phyloP scores from a whole-genome alignment of 108 stramenopile species.

The Nitzschia sp. region DNA sequence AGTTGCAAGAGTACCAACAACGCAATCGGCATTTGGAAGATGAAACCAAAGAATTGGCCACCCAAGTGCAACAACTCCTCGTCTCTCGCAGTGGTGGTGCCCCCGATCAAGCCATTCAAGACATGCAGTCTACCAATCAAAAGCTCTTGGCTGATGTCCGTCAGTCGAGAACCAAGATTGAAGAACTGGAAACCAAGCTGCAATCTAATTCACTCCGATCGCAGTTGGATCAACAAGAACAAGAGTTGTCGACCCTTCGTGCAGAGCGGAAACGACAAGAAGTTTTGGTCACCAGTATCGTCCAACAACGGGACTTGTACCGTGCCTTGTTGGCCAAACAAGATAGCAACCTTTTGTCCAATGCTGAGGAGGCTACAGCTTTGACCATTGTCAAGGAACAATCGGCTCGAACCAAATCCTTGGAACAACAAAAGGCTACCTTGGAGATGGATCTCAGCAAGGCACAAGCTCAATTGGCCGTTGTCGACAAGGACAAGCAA shows the following conservation, averaged over 20 bases:
- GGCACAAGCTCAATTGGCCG: slow-evolving; percentile 47
- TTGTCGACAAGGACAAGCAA: slow-evolving; percentile 50
- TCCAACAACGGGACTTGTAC: slow-evolving; percentile 86
- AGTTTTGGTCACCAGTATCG: slow-evolving; percentile 69
- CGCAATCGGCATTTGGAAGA: slow-evolving; percentile 44
- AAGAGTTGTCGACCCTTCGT: slow-evolving; percentile 53
- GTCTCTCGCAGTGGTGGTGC: slow-evolving; percentile 31
- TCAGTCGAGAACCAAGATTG: slow-evolving; percentile 46
- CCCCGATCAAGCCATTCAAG: slow-evolving; percentile 33
- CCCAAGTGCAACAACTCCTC: slow-evolving; percentile 80
- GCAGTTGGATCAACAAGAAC: slow-evolving; percentile 52
- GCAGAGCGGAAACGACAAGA: slow-evolving; percentile 77
- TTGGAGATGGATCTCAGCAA: slow-evolving; percentile 53
- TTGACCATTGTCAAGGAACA: slow-evolving; percentile 44
- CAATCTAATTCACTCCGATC: slow-evolving; percentile 43
- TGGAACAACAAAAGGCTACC: slow-evolving; percentile 52
- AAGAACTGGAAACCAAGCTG: slow-evolving; percentile 59
- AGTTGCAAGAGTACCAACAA: slow-evolving; percentile 42
- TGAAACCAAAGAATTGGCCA: slow-evolving; percentile 75
- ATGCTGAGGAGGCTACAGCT: slow-evolving; percentile 41
- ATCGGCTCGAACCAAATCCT: slow-evolving; percentile 43
- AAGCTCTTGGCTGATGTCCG: slow-evolving; percentile 63
- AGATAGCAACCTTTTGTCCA: slow-evolving; percentile 39
- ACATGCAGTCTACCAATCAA: slow-evolving; percentile 82
- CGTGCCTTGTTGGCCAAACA: slow-evolving; percentile 68